Percentiles rank a stretch among this genome's conserved stretches.
These are phyloP conservation scores for Penicillium occitanis DNA, from an alignment of 2,329 filamentous ascomycete species.

Conservation along the genomic window DNA sequence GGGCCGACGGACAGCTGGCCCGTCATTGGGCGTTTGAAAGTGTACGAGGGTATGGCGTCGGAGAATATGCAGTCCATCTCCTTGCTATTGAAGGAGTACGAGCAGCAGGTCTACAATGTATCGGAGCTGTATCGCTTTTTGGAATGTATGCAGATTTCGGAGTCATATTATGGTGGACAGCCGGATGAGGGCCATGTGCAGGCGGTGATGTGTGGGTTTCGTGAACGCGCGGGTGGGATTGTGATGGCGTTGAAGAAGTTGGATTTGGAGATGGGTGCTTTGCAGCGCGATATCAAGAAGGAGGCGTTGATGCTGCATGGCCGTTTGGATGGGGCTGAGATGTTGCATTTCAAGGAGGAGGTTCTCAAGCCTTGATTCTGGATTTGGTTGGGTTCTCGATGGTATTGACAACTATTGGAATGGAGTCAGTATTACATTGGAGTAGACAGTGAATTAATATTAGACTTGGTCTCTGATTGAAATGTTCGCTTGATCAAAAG, in stretches of 20 bases:
- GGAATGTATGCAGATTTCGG: slow-evolving; percentile 18
- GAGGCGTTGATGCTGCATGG: slow-evolving; percentile 55
- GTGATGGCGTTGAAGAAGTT: slow-evolving; percentile 22
- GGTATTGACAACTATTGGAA: background rate
- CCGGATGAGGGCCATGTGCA: background rate
- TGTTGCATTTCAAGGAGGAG: slow-evolving; percentile 6
- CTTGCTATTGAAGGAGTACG: slow-evolving; percentile 26
- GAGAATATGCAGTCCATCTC: slow-evolving; percentile 24
- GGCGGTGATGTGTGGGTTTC: background rate
- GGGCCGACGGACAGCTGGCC: background rate
- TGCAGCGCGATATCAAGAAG: slow-evolving; percentile 46
- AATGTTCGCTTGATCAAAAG: background rate
- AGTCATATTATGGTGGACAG: background rate
- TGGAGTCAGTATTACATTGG: background rate
- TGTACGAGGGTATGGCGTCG: slow-evolving; percentile 25
- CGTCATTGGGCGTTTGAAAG: slow-evolving; percentile 24
- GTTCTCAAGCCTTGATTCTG: slow-evolving; percentile 5
- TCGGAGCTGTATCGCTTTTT: slow-evolving; percentile 23
- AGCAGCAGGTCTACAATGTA: slow-evolving; percentile 24
- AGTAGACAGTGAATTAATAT: background rate
- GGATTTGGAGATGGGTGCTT: slow-evolving; percentile 24
- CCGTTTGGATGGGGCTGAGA: slow-evolving; percentile 1
- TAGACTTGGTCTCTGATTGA: background rate
- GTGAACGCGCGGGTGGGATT: slow-evolving; percentile 22
- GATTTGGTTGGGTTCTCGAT: background rate